phyloP scores from a whole-genome alignment of 768 basidiomycete species.

The Obba rivulosa region DNA sequence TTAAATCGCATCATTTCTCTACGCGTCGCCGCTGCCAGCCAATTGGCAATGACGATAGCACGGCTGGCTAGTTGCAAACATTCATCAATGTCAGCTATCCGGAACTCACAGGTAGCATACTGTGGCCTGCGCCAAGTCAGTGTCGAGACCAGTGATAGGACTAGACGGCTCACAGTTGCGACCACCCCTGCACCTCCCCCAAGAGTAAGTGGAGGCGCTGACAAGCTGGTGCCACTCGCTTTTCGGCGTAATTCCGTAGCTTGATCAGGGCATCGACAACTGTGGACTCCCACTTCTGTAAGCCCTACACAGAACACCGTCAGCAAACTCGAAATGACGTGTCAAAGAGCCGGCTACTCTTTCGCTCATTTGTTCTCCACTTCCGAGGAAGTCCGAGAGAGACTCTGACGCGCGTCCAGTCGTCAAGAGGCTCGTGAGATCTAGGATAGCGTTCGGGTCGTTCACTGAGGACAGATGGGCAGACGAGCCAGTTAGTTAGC shows the following conservation, averaged over 20 bases:
- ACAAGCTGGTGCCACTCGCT: slow-evolving; percentile 64
- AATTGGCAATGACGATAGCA: slow-evolving; percentile 59
- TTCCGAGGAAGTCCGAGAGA: slow-evolving; percentile 69
- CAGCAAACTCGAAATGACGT: not conserved
- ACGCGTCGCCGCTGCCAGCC: slow-evolving; percentile 63
- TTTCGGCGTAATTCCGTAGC: slow-evolving; percentile 69
- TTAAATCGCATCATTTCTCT: slow-evolving; percentile 68
- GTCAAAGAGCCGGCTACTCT: slow-evolving; percentile 38
- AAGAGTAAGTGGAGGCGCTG: slow-evolving; percentile 73
- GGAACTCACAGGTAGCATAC: slow-evolving; percentile 51
- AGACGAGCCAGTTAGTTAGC: not conserved
- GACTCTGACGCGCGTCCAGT: slow-evolving; percentile 71
- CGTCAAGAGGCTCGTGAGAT: slow-evolving; percentile 64
- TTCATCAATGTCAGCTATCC: slow-evolving; percentile 41
- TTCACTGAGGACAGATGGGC: slow-evolving; percentile 37
- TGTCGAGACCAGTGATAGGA: slow-evolving; percentile 4
- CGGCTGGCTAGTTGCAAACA: slow-evolving; percentile 49
- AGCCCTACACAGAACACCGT: slow-evolving; percentile 41
- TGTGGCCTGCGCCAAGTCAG: slow-evolving; percentile 40
- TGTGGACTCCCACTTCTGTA: slow-evolving; percentile 79
- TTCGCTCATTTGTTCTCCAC: slow-evolving; percentile 77
- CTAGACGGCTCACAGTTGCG: slow-evolving; percentile 49
- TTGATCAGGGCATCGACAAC: slow-evolving; percentile 66
- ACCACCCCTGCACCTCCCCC: slow-evolving; percentile 78
- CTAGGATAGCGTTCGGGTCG: slow-evolving; percentile 58